Evolutionary conservation across 1,284 basidiomycete species (phyloP).

Genomic region (Sporisorium scitamineum): DNA sequence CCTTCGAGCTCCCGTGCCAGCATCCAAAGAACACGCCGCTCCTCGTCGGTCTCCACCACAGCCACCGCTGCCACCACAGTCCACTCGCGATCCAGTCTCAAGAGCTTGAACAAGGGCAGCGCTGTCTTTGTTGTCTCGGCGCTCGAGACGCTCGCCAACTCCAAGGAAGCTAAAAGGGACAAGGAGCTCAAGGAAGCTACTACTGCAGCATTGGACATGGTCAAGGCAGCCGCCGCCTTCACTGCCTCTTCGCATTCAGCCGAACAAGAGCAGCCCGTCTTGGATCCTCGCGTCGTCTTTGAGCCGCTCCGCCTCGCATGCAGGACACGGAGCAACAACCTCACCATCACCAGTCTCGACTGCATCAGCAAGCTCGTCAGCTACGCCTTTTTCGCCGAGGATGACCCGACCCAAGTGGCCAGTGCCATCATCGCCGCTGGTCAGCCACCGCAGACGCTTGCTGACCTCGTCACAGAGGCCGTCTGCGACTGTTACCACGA

Average conservation of each 20-base stretch:
- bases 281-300: slow-evolving; percentile 67
- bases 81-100: slow-evolving; percentile 56
- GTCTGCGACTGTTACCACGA: slow-evolving; percentile 67
- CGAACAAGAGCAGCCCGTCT: slow-evolving; percentile 40
- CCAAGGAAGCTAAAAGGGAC: slow-evolving; percentile 63
- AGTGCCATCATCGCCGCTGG: slow-evolving; percentile 29
- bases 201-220: slow-evolving; percentile 65
- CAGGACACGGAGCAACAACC: slow-evolving; percentile 58
- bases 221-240: slow-evolving; percentile 48
- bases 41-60: slow-evolving; percentile 47
- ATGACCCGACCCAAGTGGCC: slow-evolving; percentile 40
- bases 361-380: slow-evolving; percentile 68
- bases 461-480: slow-evolving; percentile 67
- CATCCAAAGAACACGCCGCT: slow-evolving; percentile 38
- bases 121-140: slow-evolving; percentile 68
- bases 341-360: slow-evolving; percentile 64
- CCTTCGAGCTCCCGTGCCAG: slow-evolving; percentile 36
- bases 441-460: slow-evolving; percentile 52
- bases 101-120: slow-evolving; percentile 57
- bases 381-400: slow-evolving; percentile 68
- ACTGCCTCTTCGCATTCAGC: slow-evolving; percentile 27
- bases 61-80: slow-evolving; percentile 44
- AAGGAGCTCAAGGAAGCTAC: slow-evolving; percentile 63
- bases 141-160: slow-evolving; percentile 58
- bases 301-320: slow-evolving; percentile 67